phyloP scores from a whole-genome alignment of 257 asterid species.

The Rhazya stricta region DNA sequence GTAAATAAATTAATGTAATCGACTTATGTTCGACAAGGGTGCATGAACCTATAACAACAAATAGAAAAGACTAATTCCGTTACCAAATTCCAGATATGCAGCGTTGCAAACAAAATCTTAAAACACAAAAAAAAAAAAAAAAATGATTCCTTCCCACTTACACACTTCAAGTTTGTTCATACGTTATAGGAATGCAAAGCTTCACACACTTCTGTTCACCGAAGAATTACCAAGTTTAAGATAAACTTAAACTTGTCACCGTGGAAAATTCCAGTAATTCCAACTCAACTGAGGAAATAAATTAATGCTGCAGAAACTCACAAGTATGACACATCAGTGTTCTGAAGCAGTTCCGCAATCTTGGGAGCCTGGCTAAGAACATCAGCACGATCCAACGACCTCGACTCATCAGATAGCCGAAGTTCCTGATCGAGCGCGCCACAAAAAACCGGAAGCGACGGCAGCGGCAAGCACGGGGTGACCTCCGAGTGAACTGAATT shows the following conservation, averaged over 20 bases:
- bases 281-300: not conserved
- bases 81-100: not conserved
- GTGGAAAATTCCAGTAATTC: not conserved
- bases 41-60: not conserved
- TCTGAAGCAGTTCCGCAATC: constrained; percentile 76
- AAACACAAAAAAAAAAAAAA: too few species aligned
- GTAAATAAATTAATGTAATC: not conserved
- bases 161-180: not conserved
- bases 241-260: not conserved
- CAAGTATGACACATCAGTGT: constrained; percentile 83
- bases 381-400: constrained; percentile 44
- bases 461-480: constrained; percentile 80
- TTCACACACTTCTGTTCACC: not conserved
- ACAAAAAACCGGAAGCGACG: constrained; percentile 90
- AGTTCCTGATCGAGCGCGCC: constrained; percentile 83
- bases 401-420: constrained; percentile 53
- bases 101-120: not conserved
- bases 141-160: not conserved
- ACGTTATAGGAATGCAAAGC: not conserved
- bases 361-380: constrained; percentile 43
- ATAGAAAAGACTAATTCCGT: not conserved
- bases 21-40: not conserved
- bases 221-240: not conserved
- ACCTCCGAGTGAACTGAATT: constrained; percentile 86
- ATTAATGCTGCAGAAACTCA: constrained; percentile 35